These are phyloP conservation scores for Actinomortierella ambigua DNA, from an alignment of 371 early-diverging fungal genomes.

Conservation along the genomic window DNA sequence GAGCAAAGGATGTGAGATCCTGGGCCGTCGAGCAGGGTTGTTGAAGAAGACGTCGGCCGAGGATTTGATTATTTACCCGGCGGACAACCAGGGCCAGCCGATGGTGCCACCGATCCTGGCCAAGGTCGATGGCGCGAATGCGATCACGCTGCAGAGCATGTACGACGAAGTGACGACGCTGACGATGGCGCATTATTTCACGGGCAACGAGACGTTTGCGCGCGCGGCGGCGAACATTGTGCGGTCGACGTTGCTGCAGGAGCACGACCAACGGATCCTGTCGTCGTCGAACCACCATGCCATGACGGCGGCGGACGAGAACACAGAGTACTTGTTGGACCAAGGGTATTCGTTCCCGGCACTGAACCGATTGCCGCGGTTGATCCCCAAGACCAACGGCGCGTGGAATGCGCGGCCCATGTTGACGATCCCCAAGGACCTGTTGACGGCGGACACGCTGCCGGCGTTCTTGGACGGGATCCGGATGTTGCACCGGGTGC, in stretches of 20 bases:
- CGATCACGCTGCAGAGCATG: conserved; percentile 44
- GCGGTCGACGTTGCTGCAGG: conserved; percentile 61
- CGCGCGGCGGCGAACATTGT: conserved; percentile 67
- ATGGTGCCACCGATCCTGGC: conserved; percentile 20
- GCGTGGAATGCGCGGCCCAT: conserved; percentile 33
- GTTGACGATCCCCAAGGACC: conserved; percentile 38
- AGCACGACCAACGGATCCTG: conserved; percentile 53
- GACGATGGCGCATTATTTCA: conserved; percentile 63
- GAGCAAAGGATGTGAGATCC: conserved; percentile 49
- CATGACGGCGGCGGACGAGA: conserved; percentile 56
- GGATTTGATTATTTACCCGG: conserved; percentile 30
- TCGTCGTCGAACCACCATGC: conserved; percentile 51
- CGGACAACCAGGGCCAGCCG: conserved; percentile 37
- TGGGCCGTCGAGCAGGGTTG: conserved; percentile 32
- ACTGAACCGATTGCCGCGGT: conserved; percentile 58
- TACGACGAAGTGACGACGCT: conserved; percentile 66
- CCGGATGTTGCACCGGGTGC: conserved; percentile 57
- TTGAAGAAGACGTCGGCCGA: conserved; percentile 47
- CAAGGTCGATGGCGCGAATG: conserved; percentile 13
- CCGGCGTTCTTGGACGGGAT: conserved; percentile 63
- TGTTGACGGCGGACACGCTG: conserved; percentile 41
- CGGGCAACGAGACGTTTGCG: conserved; percentile 62
- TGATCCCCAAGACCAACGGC: conserved; percentile 56
- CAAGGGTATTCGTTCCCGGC: conserved; percentile 71
- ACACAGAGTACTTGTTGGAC: conserved; percentile 63